phyloP scores from a whole-genome alignment of 148 eudicot genomes.

The Amaranthus cruentus region DNA sequence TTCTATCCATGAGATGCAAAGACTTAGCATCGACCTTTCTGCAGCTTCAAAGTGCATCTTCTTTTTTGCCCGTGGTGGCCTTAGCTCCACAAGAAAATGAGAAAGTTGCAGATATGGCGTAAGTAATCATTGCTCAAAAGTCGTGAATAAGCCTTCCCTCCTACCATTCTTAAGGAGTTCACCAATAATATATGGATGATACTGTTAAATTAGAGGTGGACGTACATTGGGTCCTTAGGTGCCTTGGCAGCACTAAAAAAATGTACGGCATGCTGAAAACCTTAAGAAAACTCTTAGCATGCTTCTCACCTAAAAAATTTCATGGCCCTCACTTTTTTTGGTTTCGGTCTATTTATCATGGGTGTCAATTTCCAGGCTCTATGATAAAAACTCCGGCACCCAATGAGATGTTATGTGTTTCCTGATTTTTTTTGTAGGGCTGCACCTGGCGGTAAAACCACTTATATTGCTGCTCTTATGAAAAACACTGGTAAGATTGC shows the following conservation, averaged over 20 bases:
- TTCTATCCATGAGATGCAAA: background rate
- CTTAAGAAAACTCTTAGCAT: too few relatives aligned
- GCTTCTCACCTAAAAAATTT: too few relatives aligned
- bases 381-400: too few relatives aligned
- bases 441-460: slow-evolving; percentile 98
- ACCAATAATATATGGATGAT: too few relatives aligned
- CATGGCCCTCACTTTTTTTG: too few relatives aligned
- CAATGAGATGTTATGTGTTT: background rate
- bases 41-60: slow-evolving; percentile 89
- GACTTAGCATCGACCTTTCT: slow-evolving; percentile 27
- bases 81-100: slow-evolving; percentile 93
- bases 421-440: slow-evolving; percentile 43
- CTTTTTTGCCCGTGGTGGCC: slow-evolving; percentile 92
- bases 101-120: slow-evolving; percentile 88
- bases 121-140: slow-evolving; percentile 28
- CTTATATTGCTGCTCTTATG: slow-evolving; percentile 88
- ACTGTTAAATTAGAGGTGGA: too few relatives aligned
- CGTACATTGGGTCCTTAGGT: too few relatives aligned
- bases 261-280: too few relatives aligned
- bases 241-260: too few relatives aligned
- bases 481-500: slow-evolving; percentile 64
- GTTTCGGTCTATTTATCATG: too few relatives aligned
- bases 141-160: background rate
- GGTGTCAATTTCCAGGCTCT: too few relatives aligned
- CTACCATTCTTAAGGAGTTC: too few relatives aligned